Base-by-base conservation (phyloP, 345 rosid genomes). In the Schrenkiella parvula region DNA sequence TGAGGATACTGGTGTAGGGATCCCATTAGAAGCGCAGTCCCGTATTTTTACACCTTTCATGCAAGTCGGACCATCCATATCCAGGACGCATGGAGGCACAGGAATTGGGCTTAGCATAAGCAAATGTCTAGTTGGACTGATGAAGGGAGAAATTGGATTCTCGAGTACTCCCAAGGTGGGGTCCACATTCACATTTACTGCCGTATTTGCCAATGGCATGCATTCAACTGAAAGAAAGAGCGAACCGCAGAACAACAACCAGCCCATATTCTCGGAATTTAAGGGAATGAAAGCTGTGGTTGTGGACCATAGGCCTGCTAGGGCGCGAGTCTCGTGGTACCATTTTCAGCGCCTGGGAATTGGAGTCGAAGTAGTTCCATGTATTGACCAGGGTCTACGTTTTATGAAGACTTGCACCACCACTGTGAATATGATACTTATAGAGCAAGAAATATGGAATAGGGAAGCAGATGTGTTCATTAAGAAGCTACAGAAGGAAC, bases 61-160 rank as follows among this genome's bases (percentile, higher is more conserved):
- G 93, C 98, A 93, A 79, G 98, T 91, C 8, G 91, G 85, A 52
- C 96, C 97, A 22, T 93, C 97, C 31, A 89, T 87, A 55, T 93
- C 98, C 8, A 80, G 97, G 59, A 88, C 86, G 3, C 92, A 85
- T 38, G 98, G 98, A 26, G 98, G 98, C 65, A 93, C 98, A 2
- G 97, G 98, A 9, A 93, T 93, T 65, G 98, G 98, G 34, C 88
- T 93, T 35, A 93, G 98, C 86, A 93, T 93, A 80, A 91, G 97
- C 87, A 93, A 93, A 82, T 86, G 86, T 77, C 80, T 93, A 79
- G 98, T 91, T 66, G 81, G 84, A 62, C 91, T 88, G 61, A 93
- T 93, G 98, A 84, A 83, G 71, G 98, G 99, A 44, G 95, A 95
- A 58, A 88, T 91, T 41, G 96, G 95, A 65, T 95, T 95, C 59